These are phyloP conservation scores for Trametes maxima DNA, from an alignment of 768 basidiomycete species.

Conservation along the genomic window DNA sequence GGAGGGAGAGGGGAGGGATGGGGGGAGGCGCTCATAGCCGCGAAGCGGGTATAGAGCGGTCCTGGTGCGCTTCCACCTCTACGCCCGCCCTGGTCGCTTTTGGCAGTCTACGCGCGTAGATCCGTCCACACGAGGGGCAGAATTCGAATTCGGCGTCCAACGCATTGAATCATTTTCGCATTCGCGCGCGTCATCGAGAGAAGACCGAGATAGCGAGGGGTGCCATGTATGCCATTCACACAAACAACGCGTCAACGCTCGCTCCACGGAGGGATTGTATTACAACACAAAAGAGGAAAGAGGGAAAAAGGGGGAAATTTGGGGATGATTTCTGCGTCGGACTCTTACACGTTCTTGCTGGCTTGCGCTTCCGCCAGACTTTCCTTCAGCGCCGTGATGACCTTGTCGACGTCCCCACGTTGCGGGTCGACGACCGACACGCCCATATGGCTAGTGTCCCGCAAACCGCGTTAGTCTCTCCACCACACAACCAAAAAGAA, in stretches of 20 bases:
- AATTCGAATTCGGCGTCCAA: no score
- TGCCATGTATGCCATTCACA: neutral
- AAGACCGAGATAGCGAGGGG: neutral
- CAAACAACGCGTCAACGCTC: no score
- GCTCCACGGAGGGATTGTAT: neutral
- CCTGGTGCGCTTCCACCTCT: neutral
- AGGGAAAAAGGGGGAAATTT: neutral
- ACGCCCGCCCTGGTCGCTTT: neutral
- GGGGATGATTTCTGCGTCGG: constrained; percentile 6
- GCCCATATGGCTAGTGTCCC: constrained; percentile 78
- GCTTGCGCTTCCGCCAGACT: constrained; percentile 45
- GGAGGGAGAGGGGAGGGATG: neutral
- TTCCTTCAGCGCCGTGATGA: constrained; percentile 67
- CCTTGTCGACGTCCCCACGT: constrained; percentile 75
- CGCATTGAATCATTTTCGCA: no score
- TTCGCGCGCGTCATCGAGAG: no score
- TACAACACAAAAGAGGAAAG: neutral
- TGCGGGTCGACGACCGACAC: constrained; percentile 69
- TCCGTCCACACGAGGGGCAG: no score
- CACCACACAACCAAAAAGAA: neutral
- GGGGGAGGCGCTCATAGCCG: constrained; percentile 15
- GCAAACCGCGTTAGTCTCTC: neutral
- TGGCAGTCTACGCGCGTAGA: no score
- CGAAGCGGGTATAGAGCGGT: constrained; percentile 24
- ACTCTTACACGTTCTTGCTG: constrained; percentile 33